Conservation (phyloP, 805 yeast species). For the Maudiozyma pseudohumilis region DNA sequence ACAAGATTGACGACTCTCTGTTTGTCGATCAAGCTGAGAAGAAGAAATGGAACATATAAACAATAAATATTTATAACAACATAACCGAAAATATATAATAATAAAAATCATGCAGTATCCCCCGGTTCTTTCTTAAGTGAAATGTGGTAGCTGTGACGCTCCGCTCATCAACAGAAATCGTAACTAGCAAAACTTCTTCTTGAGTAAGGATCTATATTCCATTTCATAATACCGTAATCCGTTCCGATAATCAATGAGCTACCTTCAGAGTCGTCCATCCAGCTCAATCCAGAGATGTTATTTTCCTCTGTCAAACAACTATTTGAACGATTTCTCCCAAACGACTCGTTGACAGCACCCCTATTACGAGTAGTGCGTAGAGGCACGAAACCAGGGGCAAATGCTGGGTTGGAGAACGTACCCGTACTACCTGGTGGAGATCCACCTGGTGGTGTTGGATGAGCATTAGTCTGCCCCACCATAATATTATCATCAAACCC, state of each 20-base stretch:
- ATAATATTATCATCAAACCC: no score
- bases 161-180: slow-evolving; percentile 31
- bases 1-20: slow-evolving; percentile 56
- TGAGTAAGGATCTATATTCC: slow-evolving; percentile 60
- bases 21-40: slow-evolving; percentile 32
- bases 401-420: no score
- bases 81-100: not conserved
- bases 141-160: no score
- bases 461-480: no score
- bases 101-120: no score
- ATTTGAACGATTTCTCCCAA: no score
- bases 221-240: slow-evolving; percentile 55
- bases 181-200: slow-evolving; percentile 53
- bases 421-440: no score
- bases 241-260: slow-evolving; percentile 50
- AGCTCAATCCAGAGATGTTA: slow-evolving; percentile 54
- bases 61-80: not conserved
- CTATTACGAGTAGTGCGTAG: no score
- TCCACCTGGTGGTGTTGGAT: no score
- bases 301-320: slow-evolving; percentile 27
- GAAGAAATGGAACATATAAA: slow-evolving; percentile 41
- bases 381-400: no score
- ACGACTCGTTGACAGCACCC: slow-evolving; percentile 5
- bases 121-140: no score
- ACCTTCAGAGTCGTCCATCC: slow-evolving; percentile 42